A percentile compares a stretch with the other conserved stretches of the same genome.
Evolutionary conservation across 495 filamentous ascomycete genomes (phyloP).

Genomic region (Talaromyces thailandensis): DNA sequence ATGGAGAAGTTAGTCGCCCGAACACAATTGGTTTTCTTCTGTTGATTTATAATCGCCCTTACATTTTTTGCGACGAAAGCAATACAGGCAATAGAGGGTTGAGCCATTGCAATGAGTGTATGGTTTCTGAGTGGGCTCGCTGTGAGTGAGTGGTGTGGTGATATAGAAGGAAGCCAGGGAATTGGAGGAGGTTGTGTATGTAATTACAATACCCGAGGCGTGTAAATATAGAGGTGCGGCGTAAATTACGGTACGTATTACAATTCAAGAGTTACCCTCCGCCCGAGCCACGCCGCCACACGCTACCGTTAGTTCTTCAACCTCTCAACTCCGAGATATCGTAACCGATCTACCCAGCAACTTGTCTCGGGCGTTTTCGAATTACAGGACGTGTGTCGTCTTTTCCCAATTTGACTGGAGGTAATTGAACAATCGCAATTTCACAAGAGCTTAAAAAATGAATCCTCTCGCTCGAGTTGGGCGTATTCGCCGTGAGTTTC

Average conservation of each 20-base stretch:
- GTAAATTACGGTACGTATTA: neutral
- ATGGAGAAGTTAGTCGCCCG: neutral
- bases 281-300: neutral
- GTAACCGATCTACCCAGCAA: neutral
- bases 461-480: neutral
- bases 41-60: slow-evolving; percentile 14
- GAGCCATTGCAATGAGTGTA: slow-evolving; percentile 19
- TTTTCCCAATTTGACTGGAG: neutral
- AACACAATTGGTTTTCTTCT: neutral
- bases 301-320: neutral
- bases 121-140: neutral
- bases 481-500: slow-evolving; percentile 5
- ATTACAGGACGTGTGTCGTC: neutral
- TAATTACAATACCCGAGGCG: slow-evolving; percentile 4
- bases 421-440: neutral
- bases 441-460: neutral
- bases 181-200: neutral
- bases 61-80: slow-evolving; percentile 90
- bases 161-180: neutral
- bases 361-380: neutral
- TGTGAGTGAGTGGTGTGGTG: neutral
- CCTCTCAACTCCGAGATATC: neutral
- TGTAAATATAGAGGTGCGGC: neutral
- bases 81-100: slow-evolving; percentile 79
- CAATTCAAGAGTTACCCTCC: neutral